Base-by-base conservation (phyloP, 805 yeast genomes). In the Spathaspora girioi region DNA sequence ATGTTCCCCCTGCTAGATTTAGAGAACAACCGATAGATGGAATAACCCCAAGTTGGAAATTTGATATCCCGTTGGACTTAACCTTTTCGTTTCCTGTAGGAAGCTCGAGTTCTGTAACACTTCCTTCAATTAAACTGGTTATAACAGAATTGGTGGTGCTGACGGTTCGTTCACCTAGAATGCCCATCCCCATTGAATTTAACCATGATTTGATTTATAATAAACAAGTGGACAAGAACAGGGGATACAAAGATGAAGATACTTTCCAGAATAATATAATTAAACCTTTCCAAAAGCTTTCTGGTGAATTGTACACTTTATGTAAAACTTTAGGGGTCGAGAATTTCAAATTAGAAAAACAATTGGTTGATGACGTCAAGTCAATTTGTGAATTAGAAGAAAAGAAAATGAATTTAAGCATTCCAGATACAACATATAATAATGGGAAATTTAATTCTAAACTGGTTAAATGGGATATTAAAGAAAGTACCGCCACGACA, bases 161-260 rank as follows among this genome's bases (percentile, higher is more conserved):
- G 31, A 67, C 76, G 18, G 53, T 67, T 15, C 57, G 64, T 43
- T 67, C 77, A 1, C 60, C 64, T 12, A 62, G 65, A 46, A 55
- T 58, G 23, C 68, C 73, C 2, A 68, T 73, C 11, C 77, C 78
- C 1, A 49, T 73, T 9, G 78, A 72, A 56, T 51, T 73, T 27
- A 62, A 65, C 50, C 75, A 71, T 54, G 74, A 68, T 42, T 59
- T 68, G 15, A 54, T 73, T 1, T 70, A 63, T 54, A 55, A 50
- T 41, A 60, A 60, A 46, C 42, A 54, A 32, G 14, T 20, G 40
- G 38, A 49, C n/a, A 46, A 50, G 7, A 41, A 43, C 14, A 46
- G 20, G 10, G 49, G 46, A 5, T 56, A 50, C 19, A 48, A 45
- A 14, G 61, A 59, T 44, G 20, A 38, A 3, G 75, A 72, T 46